Evolutionary conservation across 306 rosid species (phyloP), one percentile per base, ranked within the genome.

Genomic region (Trifolium pratense): DNA sequence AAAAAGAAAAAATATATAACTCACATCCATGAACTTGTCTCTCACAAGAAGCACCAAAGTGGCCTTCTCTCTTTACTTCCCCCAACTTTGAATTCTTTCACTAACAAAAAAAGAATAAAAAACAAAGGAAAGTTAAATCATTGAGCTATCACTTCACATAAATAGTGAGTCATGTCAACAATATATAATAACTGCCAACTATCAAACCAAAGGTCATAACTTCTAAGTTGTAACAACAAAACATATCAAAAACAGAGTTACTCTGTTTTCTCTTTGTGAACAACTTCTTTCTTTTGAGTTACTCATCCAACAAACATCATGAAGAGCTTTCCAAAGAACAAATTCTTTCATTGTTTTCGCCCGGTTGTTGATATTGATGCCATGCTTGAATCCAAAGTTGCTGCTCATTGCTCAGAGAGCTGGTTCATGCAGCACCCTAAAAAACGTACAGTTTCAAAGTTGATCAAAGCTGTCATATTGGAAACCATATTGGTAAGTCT

Each of bases 331-430:
- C 61, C 89, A 11, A 84, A 73, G 56, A 87, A 70, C 87, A 90
- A 83, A 81, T 70, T 85, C 64, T 77, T 86, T 57, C 90, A 78
- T 36, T 93, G 97, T 70, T 91, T 91, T 77, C 94, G 91, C 69
- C 92, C 97, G 48, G 85, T 79, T 1, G 86, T 77, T 12, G 90
- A 89, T 52, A 80, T 88, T 70, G 97, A 85, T 68, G 66, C 62
- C 66, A 59, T 78, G 81, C 76, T 84, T 1, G 80, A 90, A 6
- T 52, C 90, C 8, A 20, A 70, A 64, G 68, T 34, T 9, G 51
- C 53, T 2, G 21, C 72, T 23, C 64, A 63, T 68, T 58, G 55
- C 45, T 57, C 81, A 37, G 26, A 16, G 43, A 39, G 13, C 43
- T 39, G 43, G 43, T 8, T 39, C 43, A 3, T 39, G 23, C 9